Conservation (phyloP, 2,329 filamentous ascomycete species). For the Scedosporium dehoogii region DNA sequence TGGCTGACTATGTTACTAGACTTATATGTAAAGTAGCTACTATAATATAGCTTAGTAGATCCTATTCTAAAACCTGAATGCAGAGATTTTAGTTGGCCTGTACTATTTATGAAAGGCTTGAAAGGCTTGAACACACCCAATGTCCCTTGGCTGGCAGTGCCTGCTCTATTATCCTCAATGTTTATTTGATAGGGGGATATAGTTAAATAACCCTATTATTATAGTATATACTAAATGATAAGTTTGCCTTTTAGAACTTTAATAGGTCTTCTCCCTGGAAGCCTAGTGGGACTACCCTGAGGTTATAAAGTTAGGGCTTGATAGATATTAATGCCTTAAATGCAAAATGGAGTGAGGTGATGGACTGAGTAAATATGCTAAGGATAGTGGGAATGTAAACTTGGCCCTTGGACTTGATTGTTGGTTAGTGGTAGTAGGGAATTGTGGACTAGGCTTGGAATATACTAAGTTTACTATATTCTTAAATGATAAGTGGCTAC, state of each 20-base stretch:
- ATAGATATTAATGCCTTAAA: neutral
- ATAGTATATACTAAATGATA: neutral
- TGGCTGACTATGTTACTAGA: no score
- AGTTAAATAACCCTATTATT: conserved; percentile 1
- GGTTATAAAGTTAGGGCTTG: neutral
- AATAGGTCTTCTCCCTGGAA: neutral
- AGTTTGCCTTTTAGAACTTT: neutral
- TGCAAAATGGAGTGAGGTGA: neutral
- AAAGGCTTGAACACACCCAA: neutral
- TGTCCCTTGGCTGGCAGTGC: neutral
- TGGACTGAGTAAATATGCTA: neutral
- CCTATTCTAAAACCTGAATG: neutral
- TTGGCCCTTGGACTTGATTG: neutral
- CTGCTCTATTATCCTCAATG: neutral
- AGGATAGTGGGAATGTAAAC: neutral
- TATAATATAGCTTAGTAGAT: neutral
- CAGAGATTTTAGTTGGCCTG: no score
- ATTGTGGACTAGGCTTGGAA: neutral
- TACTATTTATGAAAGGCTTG: neutral
- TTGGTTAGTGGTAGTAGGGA: neutral
- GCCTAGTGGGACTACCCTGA: neutral
- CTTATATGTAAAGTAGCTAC: neutral
- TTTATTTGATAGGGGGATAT: neutral
- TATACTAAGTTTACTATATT: neutral
- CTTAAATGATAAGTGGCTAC: neutral